Percentiles rank a stretch among this genome's conserved stretches.
phyloP scores from a whole-genome alignment of 208 protist species.

The Wallacemonas sp. region DNA sequence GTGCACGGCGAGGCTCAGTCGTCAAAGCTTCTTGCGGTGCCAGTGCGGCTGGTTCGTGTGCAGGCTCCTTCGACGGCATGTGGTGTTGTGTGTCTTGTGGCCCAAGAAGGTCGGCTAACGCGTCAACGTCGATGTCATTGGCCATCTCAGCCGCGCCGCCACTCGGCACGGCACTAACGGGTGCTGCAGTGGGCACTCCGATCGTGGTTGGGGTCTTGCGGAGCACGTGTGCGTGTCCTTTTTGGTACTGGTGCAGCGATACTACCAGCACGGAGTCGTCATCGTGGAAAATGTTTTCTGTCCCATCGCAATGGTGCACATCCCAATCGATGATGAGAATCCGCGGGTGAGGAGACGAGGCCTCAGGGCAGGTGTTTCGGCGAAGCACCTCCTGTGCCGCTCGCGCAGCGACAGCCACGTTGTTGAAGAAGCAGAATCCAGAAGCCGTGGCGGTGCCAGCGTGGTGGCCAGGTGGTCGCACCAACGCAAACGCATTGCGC shows the following conservation, averaged over 20 bases:
- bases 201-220: conserved; percentile 28
- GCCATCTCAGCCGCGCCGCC: neutral
- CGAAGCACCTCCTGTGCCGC: conserved; percentile 79
- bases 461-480: conserved; percentile 92
- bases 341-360: conserved; percentile 20
- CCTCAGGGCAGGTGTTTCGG: conserved; percentile 29
- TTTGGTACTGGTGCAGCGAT: conserved; percentile 91
- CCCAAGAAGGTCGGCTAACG: conserved; percentile 20
- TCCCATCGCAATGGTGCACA: conserved; percentile 96
- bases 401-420: conserved; percentile 88
- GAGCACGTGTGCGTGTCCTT: conserved; percentile 62
- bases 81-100: neutral
- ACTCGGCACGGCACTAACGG: neutral
- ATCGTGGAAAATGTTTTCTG: conserved; percentile 92
- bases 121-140: conserved; percentile 20
- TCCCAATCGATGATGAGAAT: conserved; percentile 96
- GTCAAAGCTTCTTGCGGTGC: too few species aligned
- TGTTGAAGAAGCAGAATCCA: conserved; percentile 94
- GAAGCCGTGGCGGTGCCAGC: conserved; percentile 42
- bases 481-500: conserved; percentile 83
- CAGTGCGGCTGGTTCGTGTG: neutral
- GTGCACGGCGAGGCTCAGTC: conserved; percentile 13
- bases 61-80: too few species aligned
- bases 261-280: conserved; percentile 92
- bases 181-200: neutral